phyloP scores from a whole-genome alignment of 2,329 filamentous ascomycete genomes.

The Davidsoniella neocaledoniae region DNA sequence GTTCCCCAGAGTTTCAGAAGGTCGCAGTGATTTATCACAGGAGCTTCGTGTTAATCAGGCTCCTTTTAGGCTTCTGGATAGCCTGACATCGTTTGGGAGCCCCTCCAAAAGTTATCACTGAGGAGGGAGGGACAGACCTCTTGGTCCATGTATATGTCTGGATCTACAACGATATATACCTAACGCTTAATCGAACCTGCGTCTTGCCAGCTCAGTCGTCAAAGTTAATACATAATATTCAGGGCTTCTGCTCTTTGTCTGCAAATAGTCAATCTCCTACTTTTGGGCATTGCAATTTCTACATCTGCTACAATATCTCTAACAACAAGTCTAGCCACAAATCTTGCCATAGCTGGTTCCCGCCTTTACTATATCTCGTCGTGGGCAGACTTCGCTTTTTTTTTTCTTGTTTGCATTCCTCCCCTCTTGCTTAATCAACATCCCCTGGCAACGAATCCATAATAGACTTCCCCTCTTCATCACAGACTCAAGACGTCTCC shows the following conservation, averaged over 20 bases:
- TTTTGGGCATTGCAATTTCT: too few species aligned
- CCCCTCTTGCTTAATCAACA: slow-evolving; percentile 2
- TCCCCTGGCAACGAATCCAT: background rate
- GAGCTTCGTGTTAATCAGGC: too few species aligned
- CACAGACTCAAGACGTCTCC: background rate
- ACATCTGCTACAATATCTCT: too few species aligned
- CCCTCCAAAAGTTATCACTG: background rate
- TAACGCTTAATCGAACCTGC: too few species aligned
- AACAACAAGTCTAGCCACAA: too few species aligned
- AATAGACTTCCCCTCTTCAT: background rate
- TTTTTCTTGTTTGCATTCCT: background rate
- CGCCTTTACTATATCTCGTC: slow-evolving; percentile 1
- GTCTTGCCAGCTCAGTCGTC: too few species aligned
- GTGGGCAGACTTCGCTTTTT: background rate
- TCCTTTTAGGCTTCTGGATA: too few species aligned
- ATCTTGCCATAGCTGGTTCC: slow-evolving; percentile 6
- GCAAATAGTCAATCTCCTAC: too few species aligned
- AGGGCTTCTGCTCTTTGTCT: too few species aligned
- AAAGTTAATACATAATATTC: too few species aligned
- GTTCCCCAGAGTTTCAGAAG: slow-evolving; percentile 6
- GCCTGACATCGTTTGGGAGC: too few species aligned
- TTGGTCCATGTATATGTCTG: background rate
- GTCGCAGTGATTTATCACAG: slow-evolving; percentile 1
- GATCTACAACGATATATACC: too few species aligned
- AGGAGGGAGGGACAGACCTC: background rate